Evolutionary conservation across 164 flowering plant species (phyloP).

Genomic region (Houttuynia cordata): DNA sequence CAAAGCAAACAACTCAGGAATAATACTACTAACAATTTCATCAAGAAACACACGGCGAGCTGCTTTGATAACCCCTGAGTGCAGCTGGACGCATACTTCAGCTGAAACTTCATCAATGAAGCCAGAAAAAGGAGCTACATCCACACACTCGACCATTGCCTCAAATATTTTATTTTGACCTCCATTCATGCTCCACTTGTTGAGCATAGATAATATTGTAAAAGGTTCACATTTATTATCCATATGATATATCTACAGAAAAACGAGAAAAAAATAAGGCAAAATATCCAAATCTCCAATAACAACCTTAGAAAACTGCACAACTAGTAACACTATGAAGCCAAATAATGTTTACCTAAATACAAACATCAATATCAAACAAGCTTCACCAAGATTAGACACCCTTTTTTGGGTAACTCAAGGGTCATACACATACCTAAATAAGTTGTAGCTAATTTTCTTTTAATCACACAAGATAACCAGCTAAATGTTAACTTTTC

Average conservation of each 20-base stretch:
- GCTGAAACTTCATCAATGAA: slow-evolving; percentile 52
- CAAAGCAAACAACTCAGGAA: slow-evolving; percentile 37
- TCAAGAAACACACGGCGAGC: slow-evolving; percentile 71
- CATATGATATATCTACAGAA: slow-evolving; percentile 54
- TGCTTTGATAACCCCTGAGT: slow-evolving; percentile 69
- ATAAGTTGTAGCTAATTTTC: too few species aligned
- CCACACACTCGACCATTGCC: slow-evolving; percentile 10
- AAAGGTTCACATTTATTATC: slow-evolving; percentile 38
- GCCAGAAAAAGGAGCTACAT: slow-evolving; percentile 11
- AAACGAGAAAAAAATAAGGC: slow-evolving; percentile 3
- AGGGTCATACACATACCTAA: too few species aligned
- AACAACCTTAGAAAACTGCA: too few species aligned
- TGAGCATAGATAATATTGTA: slow-evolving; percentile 34
- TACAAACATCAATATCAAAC: too few species aligned
- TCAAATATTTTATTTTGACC: slow-evolving; percentile 6
- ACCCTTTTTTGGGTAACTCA: too few species aligned
- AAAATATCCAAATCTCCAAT: not conserved
- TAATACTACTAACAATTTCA: slow-evolving; percentile 57
- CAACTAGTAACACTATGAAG: too few species aligned
- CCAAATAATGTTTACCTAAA: too few species aligned
- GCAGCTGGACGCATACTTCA: slow-evolving; percentile 60
- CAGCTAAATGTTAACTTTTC: too few species aligned
- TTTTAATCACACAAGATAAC: too few species aligned
- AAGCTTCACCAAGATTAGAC: too few species aligned
- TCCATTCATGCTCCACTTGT: slow-evolving; percentile 28